Evolutionary conservation across 257 asterid genomes (phyloP).

Genomic region (Scutellaria baicalensis): DNA sequence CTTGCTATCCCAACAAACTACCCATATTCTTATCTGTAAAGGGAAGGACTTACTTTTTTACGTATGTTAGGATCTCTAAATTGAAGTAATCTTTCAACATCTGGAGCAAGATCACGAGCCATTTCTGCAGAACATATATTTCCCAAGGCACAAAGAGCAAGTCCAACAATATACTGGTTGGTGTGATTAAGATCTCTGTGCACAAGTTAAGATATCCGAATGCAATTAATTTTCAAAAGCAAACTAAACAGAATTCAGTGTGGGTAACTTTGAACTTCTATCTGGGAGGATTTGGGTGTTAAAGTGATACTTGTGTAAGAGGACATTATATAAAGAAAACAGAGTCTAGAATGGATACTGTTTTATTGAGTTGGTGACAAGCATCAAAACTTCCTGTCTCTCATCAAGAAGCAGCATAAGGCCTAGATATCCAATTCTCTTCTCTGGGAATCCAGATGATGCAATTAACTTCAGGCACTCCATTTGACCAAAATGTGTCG

Average conservation of each 20-base stretch:
- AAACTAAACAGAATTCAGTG: slow-evolving; percentile 12
- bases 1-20: not conserved
- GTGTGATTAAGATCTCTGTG: slow-evolving; percentile 90
- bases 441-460: slow-evolving; percentile 93
- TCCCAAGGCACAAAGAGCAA: slow-evolving; percentile 95
- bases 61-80: slow-evolving; percentile 94
- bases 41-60: slow-evolving; percentile 57
- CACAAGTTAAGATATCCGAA: slow-evolving; percentile 38
- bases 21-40: not conserved
- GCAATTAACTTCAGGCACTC: slow-evolving; percentile 91
- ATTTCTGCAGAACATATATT: slow-evolving; percentile 92
- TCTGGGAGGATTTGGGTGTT: not conserved
- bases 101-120: slow-evolving; percentile 99
- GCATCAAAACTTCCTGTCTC: slow-evolving; percentile 95
- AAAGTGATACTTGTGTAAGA: not conserved
- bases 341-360: slow-evolving; percentile 48
- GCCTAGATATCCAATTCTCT: slow-evolving; percentile 96
- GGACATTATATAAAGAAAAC: not conserved
- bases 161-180: slow-evolving; percentile 93
- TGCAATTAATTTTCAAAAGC: not conserved
- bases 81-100: slow-evolving; percentile 83
- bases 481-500: slow-evolving; percentile 98
- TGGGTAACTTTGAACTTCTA: slow-evolving; percentile 2
- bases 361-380: slow-evolving; percentile 91
- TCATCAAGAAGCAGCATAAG: slow-evolving; percentile 95